Percentiles rank a stretch among this genome's conserved stretches.
Conservation (phyloP, 2,329 filamentous ascomycete genomes). For the Scopulariopsis brevicaulis region DNA sequence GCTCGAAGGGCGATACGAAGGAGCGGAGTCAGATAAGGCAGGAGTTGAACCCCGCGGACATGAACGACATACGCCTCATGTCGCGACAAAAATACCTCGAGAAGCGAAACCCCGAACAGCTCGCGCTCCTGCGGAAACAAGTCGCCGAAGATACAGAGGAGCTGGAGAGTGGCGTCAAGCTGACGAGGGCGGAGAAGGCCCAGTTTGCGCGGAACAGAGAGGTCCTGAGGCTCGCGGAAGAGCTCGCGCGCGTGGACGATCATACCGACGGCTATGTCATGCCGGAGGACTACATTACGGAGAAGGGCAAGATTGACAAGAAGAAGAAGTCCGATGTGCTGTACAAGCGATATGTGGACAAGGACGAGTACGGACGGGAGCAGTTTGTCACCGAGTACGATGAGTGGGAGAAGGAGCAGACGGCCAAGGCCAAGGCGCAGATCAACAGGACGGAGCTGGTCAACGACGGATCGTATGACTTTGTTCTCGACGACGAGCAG, state of each 20-base stretch:
- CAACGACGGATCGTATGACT: slow-evolving; percentile 64
- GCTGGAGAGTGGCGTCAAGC: slow-evolving; percentile 58
- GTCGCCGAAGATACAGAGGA: slow-evolving; percentile 83
- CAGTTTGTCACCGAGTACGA: slow-evolving; percentile 89
- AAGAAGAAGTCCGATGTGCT: slow-evolving; percentile 83
- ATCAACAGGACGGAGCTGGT: slow-evolving; percentile 64
- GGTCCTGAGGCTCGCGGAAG: slow-evolving; percentile 69
- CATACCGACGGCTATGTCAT: slow-evolving; percentile 85
- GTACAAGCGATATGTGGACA: slow-evolving; percentile 82
- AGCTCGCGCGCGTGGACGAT: slow-evolving; percentile 79
- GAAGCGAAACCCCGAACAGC: slow-evolving; percentile 77
- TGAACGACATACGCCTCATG: slow-evolving; percentile 69
- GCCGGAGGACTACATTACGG: slow-evolving; percentile 90
- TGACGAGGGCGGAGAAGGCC: slow-evolving; percentile 70
- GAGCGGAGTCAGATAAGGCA: slow-evolving; percentile 33
- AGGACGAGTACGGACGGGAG: slow-evolving; percentile 78
- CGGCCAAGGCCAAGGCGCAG: slow-evolving; percentile 77
- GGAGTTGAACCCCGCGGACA: slow-evolving; percentile 27
- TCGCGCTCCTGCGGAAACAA: slow-evolving; percentile 80
- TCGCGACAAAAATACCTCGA: slow-evolving; percentile 89
- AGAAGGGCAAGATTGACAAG: slow-evolving; percentile 78
- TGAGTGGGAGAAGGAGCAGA: slow-evolving; percentile 89
- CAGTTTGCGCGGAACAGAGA: slow-evolving; percentile 87
- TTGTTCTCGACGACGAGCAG: slow-evolving; percentile 82
- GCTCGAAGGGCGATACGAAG: slow-evolving; percentile 51